Evolutionary conservation across 768 basidiomycete species (phyloP).

Genomic region (Daedaleopsis sinensis): DNA sequence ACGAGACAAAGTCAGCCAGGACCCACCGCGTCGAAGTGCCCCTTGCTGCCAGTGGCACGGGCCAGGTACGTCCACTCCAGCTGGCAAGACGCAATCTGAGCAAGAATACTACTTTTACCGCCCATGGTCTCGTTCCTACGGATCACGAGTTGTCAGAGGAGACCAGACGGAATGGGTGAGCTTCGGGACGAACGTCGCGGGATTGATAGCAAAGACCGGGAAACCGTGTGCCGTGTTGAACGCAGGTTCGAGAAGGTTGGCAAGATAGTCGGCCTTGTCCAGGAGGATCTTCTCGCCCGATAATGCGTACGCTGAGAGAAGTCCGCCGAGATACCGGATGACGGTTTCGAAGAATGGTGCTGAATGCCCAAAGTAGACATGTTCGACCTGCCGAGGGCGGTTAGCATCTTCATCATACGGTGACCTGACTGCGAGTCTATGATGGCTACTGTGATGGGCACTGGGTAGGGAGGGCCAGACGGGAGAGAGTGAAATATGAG

Average conservation of each 20-base stretch:
- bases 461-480: too few species aligned
- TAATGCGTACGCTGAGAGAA: conserved; percentile 81
- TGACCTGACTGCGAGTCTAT: too few species aligned
- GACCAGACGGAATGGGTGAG: neutral
- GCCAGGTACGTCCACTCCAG: conserved; percentile 87
- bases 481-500: too few species aligned
- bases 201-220: conserved; percentile 69
- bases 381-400: neutral
- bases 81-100: conserved; percentile 83
- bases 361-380: too few species aligned
- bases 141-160: neutral
- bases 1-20: neutral
- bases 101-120: conserved; percentile 49
- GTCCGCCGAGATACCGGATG: conserved; percentile 88
- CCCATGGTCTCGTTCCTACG: conserved; percentile 43
- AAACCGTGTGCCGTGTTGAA: conserved; percentile 75
- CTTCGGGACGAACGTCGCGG: conserved; percentile 48
- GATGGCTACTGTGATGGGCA: too few species aligned
- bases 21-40: conserved; percentile 58
- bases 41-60: conserved; percentile 71
- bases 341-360: conserved; percentile 81
- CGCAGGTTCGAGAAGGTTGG: conserved; percentile 62
- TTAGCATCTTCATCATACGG: neutral
- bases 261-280: conserved; percentile 74
- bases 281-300: conserved; percentile 64